Conservation (phyloP, 2,329 filamentous ascomycete genomes). For the Pochonia chlamydosporia region DNA sequence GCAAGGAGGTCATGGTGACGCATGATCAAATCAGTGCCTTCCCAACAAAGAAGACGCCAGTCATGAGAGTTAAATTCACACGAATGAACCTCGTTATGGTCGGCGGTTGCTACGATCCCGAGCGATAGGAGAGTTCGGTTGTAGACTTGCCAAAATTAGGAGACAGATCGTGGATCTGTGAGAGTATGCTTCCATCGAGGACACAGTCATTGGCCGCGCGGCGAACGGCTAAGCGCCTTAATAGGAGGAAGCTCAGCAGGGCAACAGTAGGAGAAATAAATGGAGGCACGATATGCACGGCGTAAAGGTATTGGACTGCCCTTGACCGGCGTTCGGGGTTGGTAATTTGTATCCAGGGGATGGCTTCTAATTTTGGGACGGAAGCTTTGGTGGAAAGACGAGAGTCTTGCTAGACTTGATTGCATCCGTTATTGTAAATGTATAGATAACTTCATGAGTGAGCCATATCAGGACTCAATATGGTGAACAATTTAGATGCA, state of each 20-base stretch:
- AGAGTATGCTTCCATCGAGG: slow-evolving; percentile 7
- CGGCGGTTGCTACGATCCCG: slow-evolving; percentile 63
- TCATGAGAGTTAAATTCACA: slow-evolving; percentile 90
- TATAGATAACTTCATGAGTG: not conserved
- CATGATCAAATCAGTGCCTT: slow-evolving; percentile 94
- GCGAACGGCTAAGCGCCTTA: slow-evolving; percentile 6
- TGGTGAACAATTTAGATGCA: no score
- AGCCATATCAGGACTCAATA: no score
- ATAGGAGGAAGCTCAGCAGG: slow-evolving; percentile 3
- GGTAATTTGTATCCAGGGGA: not conserved
- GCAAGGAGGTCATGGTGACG: slow-evolving; percentile 83
- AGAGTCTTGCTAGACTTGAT: not conserved
- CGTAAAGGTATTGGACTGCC: not conserved
- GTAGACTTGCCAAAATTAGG: slow-evolving; percentile 4
- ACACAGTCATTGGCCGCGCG: slow-evolving; percentile 4
- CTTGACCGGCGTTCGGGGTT: slow-evolving; percentile 1
- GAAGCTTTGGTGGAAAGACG: not conserved
- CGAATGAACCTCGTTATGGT: slow-evolving; percentile 91
- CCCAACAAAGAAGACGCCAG: slow-evolving; percentile 90
- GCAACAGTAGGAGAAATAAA: not conserved
- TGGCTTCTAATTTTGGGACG: no score
- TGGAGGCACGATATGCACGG: not conserved
- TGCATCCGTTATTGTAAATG: not conserved
- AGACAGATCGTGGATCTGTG: not conserved
- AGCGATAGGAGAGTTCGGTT: slow-evolving; percentile 27